These are phyloP conservation scores for Mentha longifolia DNA, from an alignment of 257 asterid species.

Conservation along the genomic window DNA sequence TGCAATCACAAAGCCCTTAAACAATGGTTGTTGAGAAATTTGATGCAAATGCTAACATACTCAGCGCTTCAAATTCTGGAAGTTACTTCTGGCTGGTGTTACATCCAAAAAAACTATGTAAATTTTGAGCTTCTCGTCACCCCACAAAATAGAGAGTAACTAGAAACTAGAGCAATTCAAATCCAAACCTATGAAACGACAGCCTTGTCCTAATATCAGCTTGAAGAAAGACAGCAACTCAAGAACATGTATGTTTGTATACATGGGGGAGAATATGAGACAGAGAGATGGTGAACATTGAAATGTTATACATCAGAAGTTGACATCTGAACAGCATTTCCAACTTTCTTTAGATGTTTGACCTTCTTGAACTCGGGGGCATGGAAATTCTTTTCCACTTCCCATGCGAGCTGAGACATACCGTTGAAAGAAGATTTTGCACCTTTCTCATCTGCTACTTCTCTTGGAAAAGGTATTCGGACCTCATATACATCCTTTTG, in stretches of 20 bases:
- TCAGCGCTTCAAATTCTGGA: neutral
- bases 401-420: conserved; percentile 98
- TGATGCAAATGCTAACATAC: neutral
- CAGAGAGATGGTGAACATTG: neutral
- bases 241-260: neutral
- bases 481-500: conserved; percentile 69
- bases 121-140: neutral
- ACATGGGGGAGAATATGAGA: conserved; percentile 3
- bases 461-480: conserved; percentile 91
- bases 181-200: neutral
- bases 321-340: conserved; percentile 31
- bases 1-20: neutral
- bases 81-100: neutral
- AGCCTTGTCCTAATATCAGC: neutral
- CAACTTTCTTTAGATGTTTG: conserved; percentile 64
- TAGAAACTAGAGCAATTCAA: conserved; percentile 24
- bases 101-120: conserved; percentile 1
- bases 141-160: neutral
- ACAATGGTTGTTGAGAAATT: neutral
- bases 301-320: conserved; percentile 8
- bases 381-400: conserved; percentile 77
- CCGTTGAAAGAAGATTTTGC: conserved; percentile 96
- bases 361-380: conserved; percentile 67
- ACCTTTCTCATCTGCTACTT: conserved; percentile 88
- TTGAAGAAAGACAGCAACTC: neutral